A percentile compares a stretch with the other conserved stretches of the same genome.
phyloP scores from a whole-genome alignment of 805 yeast genomes.

The Wickerhamomyces chaumierensis region DNA sequence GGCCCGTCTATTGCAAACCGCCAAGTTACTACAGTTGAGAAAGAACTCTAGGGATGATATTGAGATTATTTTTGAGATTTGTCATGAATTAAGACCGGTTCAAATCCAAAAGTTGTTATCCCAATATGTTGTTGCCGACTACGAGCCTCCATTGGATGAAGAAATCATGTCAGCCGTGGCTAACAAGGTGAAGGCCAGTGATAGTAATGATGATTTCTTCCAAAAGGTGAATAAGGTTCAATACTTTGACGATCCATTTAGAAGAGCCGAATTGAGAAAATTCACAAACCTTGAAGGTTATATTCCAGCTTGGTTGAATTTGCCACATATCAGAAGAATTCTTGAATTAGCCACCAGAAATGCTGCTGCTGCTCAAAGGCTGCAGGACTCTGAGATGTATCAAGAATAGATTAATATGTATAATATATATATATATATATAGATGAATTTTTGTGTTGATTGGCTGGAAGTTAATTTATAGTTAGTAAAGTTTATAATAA shows the following conservation, averaged over 20 bases:
- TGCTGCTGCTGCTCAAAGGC: conserved; percentile 56
- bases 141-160: conserved; percentile 84
- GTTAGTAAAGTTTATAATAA: too few species aligned
- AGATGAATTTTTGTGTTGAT: not conserved
- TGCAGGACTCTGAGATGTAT: conserved; percentile 10
- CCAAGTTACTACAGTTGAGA: conserved; percentile 84
- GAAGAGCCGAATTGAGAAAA: conserved; percentile 62
- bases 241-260: conserved; percentile 75
- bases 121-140: conserved; percentile 85
- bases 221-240: conserved; percentile 61
- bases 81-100: conserved; percentile 88
- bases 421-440: not conserved
- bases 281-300: conserved; percentile 79
- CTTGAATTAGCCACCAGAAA: conserved; percentile 81
- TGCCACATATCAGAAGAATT: conserved; percentile 80
- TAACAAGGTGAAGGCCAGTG: conserved; percentile 57
- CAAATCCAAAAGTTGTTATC: conserved; percentile 89
- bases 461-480: not conserved
- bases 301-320: conserved; percentile 87
- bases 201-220: conserved; percentile 49
- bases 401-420: not conserved
- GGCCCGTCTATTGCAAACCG: conserved; percentile 83
- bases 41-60: conserved; percentile 85
- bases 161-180: conserved; percentile 75
- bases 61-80: conserved; percentile 85